Conservation (phyloP, 768 basidiomycete species). For the Dioszegia hungarica region DNA sequence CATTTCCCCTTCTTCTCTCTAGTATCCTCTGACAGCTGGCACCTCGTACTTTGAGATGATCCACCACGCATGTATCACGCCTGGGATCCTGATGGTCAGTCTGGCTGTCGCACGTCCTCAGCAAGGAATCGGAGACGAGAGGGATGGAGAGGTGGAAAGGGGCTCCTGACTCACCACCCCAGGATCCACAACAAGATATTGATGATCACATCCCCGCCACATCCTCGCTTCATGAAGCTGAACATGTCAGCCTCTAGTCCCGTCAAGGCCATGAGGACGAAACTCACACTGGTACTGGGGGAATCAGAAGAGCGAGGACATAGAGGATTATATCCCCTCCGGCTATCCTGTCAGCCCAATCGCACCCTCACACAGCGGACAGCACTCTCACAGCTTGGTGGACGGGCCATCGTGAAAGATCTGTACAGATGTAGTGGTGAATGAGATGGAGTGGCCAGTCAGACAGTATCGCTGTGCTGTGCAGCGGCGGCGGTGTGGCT, state of each 20-base stretch:
- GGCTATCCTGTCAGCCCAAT: conserved; percentile 30
- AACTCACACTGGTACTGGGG: conserved; percentile 41
- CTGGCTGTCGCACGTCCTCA: background rate
- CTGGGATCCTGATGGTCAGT: background rate
- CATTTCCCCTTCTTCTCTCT: too few species aligned
- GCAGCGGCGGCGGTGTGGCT: too few species aligned
- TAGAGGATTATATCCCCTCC: conserved; percentile 50
- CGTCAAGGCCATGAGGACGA: background rate
- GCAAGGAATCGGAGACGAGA: background rate
- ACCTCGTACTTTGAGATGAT: conserved; percentile 6
- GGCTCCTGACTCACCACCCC: conserved; percentile 5
- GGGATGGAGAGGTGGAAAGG: too few species aligned
- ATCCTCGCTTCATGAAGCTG: conserved; percentile 1
- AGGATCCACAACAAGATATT: conserved; percentile 7
- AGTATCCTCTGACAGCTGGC: too few species aligned
- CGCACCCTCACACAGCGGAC: background rate
- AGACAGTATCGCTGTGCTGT: too few species aligned
- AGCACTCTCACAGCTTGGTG: conserved; percentile 21
- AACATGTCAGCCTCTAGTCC: background rate
- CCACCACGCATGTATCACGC: conserved; percentile 7
- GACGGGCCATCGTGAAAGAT: conserved; percentile 10
- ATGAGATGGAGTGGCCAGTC: too few species aligned
- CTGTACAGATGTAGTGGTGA: background rate
- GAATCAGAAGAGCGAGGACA: conserved; percentile 44
- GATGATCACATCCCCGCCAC: background rate